Base-by-base conservation (phyloP, 2,329 filamentous ascomycete genomes). In the Grosmannia clavigera region DNA sequence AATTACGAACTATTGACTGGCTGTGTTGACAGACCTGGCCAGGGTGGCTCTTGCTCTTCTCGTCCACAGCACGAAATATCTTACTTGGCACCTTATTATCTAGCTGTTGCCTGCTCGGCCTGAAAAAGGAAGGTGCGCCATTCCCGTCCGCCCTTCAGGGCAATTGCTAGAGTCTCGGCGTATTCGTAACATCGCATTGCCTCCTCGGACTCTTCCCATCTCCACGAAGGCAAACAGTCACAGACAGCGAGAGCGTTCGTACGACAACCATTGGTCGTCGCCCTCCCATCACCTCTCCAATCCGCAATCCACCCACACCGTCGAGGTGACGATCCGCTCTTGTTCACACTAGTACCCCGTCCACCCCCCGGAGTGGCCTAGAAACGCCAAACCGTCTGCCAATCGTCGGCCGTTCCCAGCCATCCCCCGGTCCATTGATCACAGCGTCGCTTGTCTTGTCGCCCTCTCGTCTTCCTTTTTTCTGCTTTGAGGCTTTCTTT, bases 341-440 rank as follows among this genome's bases (percentile, higher is more conserved):
- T 46, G 19, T 22, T n/a, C 19, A 10, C 33, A 35, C 19, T 16
- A n/a, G 3, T 46, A 46, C 43, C 43, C 43, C 43, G 43, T 46
- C 16, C 19, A 46, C 16, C 19, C 19, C 43, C 19, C 16, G 27
- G 43, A 57, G 31, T 27, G 31, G 33, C 31, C 46, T 38, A 40
- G 12, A 51, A 51, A 51, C 12, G 27, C 43, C 25, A 57, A 52
- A 25, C 29, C 22, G 19, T 35, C 54, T 57, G 46, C 56, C 46
- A 58, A 51, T 58, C 43, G 46, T 38, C 19, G 38, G 55, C 29
- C 57, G 25, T 54, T 54, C 31, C 57, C 57, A 58, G 57, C 57
- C 57, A 40, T n/a, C 57, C 29, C 43, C 43, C 43, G 33, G 38
- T 50, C 10, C 10, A 27, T 19, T 29, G 10, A 40, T 22, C 31